phyloP scores from a whole-genome alignment of 2,329 filamentous ascomycete species.

The Fusarium pseudocircinatum region DNA sequence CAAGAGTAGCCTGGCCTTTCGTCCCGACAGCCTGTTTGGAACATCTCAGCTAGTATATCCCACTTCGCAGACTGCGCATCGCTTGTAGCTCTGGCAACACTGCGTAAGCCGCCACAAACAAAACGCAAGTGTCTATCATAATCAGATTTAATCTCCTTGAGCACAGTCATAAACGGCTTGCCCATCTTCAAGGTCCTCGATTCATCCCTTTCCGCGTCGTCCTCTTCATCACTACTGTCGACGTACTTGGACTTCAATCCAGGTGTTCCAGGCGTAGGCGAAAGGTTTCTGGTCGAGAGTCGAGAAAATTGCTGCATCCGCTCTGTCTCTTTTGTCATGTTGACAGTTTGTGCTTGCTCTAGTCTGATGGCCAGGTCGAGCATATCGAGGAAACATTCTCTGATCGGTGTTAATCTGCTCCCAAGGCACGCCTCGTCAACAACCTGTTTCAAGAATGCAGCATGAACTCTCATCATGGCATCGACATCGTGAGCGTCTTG shows the following conservation, averaged over 20 bases:
- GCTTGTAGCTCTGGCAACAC: constrained; percentile 77
- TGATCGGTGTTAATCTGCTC: constrained; percentile 73
- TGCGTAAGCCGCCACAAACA: constrained; percentile 75
- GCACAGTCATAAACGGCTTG: constrained; percentile 58
- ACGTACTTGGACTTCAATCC: constrained; percentile 39
- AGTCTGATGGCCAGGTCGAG: constrained; percentile 80
- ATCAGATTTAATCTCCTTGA: constrained; percentile 67
- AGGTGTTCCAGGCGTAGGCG: constrained; percentile 29
- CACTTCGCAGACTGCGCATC: constrained; percentile 70
- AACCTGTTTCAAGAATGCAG: constrained; percentile 69
- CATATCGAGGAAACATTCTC: constrained; percentile 76
- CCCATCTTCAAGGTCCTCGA: constrained; percentile 36
- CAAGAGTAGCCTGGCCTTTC: constrained; percentile 29
- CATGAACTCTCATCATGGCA: constrained; percentile 78
- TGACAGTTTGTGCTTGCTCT: constrained; percentile 64
- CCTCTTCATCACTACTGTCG: constrained; percentile 43
- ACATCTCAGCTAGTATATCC: constrained; percentile 83
- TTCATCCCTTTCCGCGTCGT: constrained; percentile 36
- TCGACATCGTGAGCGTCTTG: constrained; percentile 76
- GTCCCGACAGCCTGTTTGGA: constrained; percentile 63
- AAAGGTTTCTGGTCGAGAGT: constrained; percentile 31
- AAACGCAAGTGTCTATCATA: constrained; percentile 76
- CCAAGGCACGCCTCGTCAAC: constrained; percentile 76
- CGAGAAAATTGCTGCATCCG: constrained; percentile 49
- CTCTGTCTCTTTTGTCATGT: constrained; percentile 49